Evolutionary conservation across 768 basidiomycete species (phyloP).

Genomic region (Boletus edulis): DNA sequence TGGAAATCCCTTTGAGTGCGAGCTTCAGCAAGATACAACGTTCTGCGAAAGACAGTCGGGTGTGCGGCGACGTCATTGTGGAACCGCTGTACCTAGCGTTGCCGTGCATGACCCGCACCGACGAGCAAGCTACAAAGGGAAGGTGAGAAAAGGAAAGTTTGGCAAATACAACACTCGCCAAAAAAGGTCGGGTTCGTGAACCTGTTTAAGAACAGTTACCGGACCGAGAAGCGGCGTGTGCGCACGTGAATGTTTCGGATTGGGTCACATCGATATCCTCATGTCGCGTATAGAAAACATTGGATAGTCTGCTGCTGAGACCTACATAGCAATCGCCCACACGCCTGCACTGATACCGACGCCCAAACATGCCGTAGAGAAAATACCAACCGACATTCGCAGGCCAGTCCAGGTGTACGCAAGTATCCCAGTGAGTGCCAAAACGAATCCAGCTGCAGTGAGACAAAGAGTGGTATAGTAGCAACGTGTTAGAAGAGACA

Average conservation of each 20-base stretch:
- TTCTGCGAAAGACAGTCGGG: too few relatives aligned
- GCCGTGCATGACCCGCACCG: not conserved
- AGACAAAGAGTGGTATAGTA: conserved; percentile 27
- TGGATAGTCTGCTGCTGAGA: not conserved
- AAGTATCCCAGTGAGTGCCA: conserved; percentile 27
- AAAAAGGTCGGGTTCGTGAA: not conserved
- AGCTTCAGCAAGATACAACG: not conserved
- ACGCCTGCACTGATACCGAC: conserved; percentile 15
- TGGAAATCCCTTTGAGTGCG: not conserved
- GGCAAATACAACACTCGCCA: conserved; percentile 11
- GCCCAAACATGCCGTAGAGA: conserved; percentile 26
- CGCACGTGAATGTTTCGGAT: not conserved
- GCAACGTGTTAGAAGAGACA: conserved; percentile 23
- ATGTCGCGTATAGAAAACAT: not conserved
- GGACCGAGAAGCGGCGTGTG: too few relatives aligned
- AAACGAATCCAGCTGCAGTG: conserved; percentile 22
- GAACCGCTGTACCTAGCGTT: not conserved
- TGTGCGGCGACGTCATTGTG: not conserved
- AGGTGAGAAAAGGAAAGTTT: conserved; percentile 3
- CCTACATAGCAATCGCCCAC: conserved; percentile 27
- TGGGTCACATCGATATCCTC: not conserved
- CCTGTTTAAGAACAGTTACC: not conserved
- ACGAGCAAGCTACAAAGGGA: conserved; percentile 2
- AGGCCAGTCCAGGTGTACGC: conserved; percentile 26
- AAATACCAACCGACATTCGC: conserved; percentile 25